Evolutionary conservation across 371 early-diverging fungal species (phyloP), one percentile per base, ranked within the genome.

Genomic region (Syncephalastrum racemosum): DNA sequence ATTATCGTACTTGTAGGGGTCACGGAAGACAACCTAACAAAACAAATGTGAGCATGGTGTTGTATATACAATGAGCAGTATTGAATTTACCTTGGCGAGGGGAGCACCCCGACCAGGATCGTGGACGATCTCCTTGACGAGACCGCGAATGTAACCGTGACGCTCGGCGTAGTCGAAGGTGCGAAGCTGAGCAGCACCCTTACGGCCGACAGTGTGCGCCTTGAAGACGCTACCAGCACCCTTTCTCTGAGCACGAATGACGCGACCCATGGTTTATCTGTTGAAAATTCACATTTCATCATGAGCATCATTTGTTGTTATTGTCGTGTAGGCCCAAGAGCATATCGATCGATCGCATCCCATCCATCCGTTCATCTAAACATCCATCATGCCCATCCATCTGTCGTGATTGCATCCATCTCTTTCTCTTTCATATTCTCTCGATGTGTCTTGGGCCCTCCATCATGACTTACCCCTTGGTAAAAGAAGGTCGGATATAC

Each of bases 91-190:
- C 87, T 92, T 92, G 82, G 99, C 98, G 53, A 99, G 90, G 50
- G 99, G 99, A 70, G 99, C 99, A 81, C 99, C 99, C 86, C 99
- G 95, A 72, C 99, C 99, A 65, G 98, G 92, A 81, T 99, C 99
- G 88, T 99, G 99, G 70, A 99, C 87, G 76, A 99, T 98, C 79
- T 97, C 97, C 90, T 97, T 94, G 70, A 99, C 94, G 70, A 97
- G 80, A 71, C 99, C 99, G 63, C 96, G 87, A 69, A 90, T 79
- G 84, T 97, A 98, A 68, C 99, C 98, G 74, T 96, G 86, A 73
- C 98, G 92, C 87, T 99, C 99, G 65, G 97, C 89, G 73, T 77
- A 98, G 83, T 98, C 99, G 63, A 93, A 74, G 62, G 93, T 77
- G 67, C 98, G 87, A 79, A 91, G 83, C 85, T 95, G 91, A 70